Percentiles rank a stretch among this genome's conserved stretches.
Evolutionary conservation across 441 rosid species (phyloP).

Genomic region (Heliophila coronopifolia): DNA sequence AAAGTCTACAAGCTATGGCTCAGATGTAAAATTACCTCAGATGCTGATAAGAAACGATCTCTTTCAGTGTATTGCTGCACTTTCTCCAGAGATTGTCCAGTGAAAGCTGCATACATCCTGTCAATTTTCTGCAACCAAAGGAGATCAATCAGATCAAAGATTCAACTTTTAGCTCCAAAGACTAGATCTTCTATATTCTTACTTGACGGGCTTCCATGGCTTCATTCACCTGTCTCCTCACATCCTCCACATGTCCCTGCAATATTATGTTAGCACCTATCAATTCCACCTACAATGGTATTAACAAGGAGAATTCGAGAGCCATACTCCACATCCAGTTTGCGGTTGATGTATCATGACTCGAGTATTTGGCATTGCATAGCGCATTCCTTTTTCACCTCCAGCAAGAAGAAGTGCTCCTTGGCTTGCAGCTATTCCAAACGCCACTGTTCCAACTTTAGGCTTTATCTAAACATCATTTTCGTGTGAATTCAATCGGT

Average conservation of each 20-base stretch:
- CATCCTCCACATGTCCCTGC: constrained; percentile 88
- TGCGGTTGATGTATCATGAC: constrained; percentile 89
- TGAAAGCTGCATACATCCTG: constrained; percentile 70
- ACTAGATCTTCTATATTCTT: constrained; percentile 7
- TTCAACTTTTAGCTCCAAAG: background rate
- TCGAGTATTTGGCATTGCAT: constrained; percentile 91
- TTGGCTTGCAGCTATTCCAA: constrained; percentile 94
- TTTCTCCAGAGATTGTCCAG: constrained; percentile 81
- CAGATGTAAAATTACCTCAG: constrained; percentile 55
- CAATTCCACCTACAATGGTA: background rate
- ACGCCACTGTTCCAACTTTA: constrained; percentile 85
- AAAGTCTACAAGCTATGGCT: background rate
- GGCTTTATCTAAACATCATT: constrained; percentile 60
- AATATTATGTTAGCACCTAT: background rate
- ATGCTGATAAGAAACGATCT: constrained; percentile 68
- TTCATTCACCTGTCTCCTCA: constrained; percentile 85
- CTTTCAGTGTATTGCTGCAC: constrained; percentile 78
- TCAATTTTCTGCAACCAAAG: constrained; percentile 66
- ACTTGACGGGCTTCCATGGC: constrained; percentile 76
- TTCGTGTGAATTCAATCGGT: background rate
- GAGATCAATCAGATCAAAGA: background rate
- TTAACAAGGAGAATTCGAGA: constrained; percentile 6
- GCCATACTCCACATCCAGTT: constrained; percentile 75
- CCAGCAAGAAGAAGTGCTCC: constrained; percentile 88
- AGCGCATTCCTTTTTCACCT: constrained; percentile 94